Percentiles rank a stretch among this genome's conserved stretches.
phyloP scores from a whole-genome alignment of 2,329 filamentous ascomycete genomes.

The Hyphodiscus sp. region DNA sequence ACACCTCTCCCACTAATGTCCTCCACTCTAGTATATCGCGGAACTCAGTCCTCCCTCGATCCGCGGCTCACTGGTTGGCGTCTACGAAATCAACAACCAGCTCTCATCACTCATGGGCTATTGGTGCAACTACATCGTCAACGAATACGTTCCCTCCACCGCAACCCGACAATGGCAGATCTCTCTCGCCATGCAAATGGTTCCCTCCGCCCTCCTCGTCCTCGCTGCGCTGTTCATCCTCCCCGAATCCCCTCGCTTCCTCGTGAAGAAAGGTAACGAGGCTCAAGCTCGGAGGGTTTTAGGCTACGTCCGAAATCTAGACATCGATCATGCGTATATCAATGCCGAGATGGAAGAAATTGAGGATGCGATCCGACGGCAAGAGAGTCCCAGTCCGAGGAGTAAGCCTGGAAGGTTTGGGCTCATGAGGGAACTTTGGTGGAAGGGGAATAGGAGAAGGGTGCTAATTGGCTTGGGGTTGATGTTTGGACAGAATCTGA shows the following conservation, averaged over 20 bases:
- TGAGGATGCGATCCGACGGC: slow-evolving; percentile 14
- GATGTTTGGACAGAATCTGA: slow-evolving; percentile 24
- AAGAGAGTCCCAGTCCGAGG: slow-evolving; percentile 1
- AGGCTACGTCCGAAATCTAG: slow-evolving; percentile 11
- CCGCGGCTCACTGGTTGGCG: slow-evolving; percentile 22
- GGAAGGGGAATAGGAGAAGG: slow-evolving; percentile 18
- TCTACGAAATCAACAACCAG: slow-evolving; percentile 27
- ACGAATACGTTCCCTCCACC: slow-evolving; percentile 11
- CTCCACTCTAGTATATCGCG: slow-evolving; percentile 23
- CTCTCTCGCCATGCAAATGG: slow-evolving; percentile 31
- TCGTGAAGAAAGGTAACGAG: slow-evolving; percentile 11
- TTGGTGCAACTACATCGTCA: slow-evolving; percentile 23
- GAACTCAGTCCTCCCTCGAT: slow-evolving; percentile 23
- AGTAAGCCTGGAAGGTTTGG: neutral
- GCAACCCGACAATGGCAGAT: slow-evolving; percentile 28
- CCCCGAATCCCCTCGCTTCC: slow-evolving; percentile 59
- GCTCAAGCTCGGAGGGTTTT: slow-evolving; percentile 11
- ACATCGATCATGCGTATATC: slow-evolving; percentile 10
- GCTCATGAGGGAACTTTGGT: slow-evolving; percentile 14
- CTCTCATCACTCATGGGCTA: slow-evolving; percentile 19
- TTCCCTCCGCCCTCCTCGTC: slow-evolving; percentile 28
- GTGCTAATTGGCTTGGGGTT: slow-evolving; percentile 17
- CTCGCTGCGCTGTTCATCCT: slow-evolving; percentile 45
- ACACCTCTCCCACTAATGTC: slow-evolving; percentile 3
- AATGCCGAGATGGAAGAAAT: slow-evolving; percentile 17